These are phyloP conservation scores for Pythium chondricola DNA, from an alignment of 352 stramenopile species.

Conservation along the genomic window DNA sequence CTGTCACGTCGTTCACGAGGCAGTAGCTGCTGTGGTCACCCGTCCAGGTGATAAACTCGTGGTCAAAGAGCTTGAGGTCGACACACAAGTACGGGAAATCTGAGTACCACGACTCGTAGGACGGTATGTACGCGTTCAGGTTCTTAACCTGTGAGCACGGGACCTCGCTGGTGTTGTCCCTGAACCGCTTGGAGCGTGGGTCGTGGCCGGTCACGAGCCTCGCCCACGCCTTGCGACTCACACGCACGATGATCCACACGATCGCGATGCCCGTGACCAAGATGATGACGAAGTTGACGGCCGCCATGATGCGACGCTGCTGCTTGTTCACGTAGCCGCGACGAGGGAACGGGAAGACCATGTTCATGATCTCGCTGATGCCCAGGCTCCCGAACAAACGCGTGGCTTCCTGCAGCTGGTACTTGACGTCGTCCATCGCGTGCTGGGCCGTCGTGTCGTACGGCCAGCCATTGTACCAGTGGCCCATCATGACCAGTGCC, in stretches of 20 bases:
- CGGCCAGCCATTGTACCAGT: slow-evolving; percentile 77
- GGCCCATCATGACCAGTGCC: slow-evolving; percentile 68
- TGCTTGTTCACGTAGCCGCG: slow-evolving; percentile 28
- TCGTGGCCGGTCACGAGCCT: slow-evolving; percentile 10
- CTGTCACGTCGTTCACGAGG: slow-evolving; percentile 55
- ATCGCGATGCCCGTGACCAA: slow-evolving; percentile 5
- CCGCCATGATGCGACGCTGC: slow-evolving; percentile 37
- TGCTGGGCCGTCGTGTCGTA: slow-evolving; percentile 41
- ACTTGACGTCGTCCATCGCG: slow-evolving; percentile 22
- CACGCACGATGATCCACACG: slow-evolving; percentile 4
- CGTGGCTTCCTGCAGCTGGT: slow-evolving; percentile 20
- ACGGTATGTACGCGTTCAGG: slow-evolving; percentile 53
- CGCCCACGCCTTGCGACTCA: slow-evolving; percentile 9
- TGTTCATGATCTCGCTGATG: slow-evolving; percentile 29
- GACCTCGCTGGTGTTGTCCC: slow-evolving; percentile 30
- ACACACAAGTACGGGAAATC: slow-evolving; percentile 64
- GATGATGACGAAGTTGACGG: slow-evolving; percentile 32
- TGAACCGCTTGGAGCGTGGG: slow-evolving; percentile 7
- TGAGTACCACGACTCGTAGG: slow-evolving; percentile 64
- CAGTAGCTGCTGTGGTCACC: slow-evolving; percentile 50
- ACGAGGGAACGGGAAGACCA: slow-evolving; percentile 49
- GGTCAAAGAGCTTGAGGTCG: slow-evolving; percentile 42
- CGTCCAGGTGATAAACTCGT: slow-evolving; percentile 49
- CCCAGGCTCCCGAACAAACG: slow-evolving; percentile 17
- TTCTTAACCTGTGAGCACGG: slow-evolving; percentile 34